These are phyloP conservation scores for Lantana camara DNA, from an alignment of 257 asterid species.

Conservation along the genomic window DNA sequence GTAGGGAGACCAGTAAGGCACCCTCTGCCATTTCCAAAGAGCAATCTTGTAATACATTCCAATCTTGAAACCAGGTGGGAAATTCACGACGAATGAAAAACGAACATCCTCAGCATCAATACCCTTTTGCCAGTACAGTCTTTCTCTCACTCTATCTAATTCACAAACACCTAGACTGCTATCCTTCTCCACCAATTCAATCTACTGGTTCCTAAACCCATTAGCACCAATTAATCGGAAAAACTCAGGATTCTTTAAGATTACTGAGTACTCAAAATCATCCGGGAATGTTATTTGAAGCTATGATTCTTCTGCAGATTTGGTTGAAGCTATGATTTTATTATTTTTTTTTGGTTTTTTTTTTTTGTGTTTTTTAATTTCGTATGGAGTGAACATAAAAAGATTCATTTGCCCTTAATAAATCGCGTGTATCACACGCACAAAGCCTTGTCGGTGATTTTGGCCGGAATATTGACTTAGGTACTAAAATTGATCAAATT, in stretches of 20 bases:
- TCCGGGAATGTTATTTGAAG: constrained; percentile 86
- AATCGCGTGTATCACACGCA: too few species aligned
- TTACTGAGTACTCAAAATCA: constrained; percentile 76
- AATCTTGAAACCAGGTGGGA: constrained; percentile 87
- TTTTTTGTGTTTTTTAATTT: too few species aligned
- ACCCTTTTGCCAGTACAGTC: constrained; percentile 71
- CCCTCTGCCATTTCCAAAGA: constrained; percentile 94
- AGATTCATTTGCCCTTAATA: too few species aligned
- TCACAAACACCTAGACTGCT: constrained; percentile 54
- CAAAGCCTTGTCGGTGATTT: too few species aligned
- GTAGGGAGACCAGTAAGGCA: constrained; percentile 93
- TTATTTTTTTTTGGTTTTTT: too few species aligned
- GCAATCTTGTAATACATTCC: constrained; percentile 86
- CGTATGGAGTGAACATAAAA: too few species aligned
- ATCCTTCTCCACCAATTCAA: constrained; percentile 68
- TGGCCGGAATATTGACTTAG: too few species aligned
- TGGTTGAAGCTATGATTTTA: too few species aligned
- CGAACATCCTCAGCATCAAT: constrained; percentile 78
- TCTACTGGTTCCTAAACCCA: constrained; percentile 81
- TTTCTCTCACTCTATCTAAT: constrained; percentile 69
- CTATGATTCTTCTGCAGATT: too few species aligned
- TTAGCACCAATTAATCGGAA: constrained; percentile 79
- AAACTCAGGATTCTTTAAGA: constrained; percentile 61
- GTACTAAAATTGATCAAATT: too few species aligned
- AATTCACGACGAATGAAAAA: constrained; percentile 71